Evolutionary conservation across 192 early-diverging fungal species (phyloP), one percentile per base, ranked within the genome.

Genomic region (Coemansia sp.): DNA sequence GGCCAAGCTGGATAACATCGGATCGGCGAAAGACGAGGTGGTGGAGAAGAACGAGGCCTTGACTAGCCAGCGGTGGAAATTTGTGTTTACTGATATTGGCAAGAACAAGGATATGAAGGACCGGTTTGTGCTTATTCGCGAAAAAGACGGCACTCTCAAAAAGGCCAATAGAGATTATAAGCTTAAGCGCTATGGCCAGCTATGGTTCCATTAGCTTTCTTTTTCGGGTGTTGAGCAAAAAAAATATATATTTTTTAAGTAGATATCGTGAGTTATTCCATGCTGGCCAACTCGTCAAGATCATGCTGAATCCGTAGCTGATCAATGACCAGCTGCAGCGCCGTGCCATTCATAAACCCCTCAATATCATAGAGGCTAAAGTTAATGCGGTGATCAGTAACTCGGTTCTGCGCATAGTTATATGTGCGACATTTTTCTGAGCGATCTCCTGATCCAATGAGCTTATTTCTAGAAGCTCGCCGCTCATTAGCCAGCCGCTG

Each of bases 381-480:
- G 61, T 88, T 87, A 46, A 92, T 85, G 36, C 90, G 83, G 66
- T 92, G 90, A 54, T 92, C 90, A 6, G 88, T 90, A 15, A 92
- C 86, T 5, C 90, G 72, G 63, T 83, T 88, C 70, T 90, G 89
- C 23, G 86, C 82, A 56, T 81, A 92, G 53, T 92, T 92, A 58
- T 92, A 92, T 0, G 90, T 92, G 45, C 90, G 71, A 51, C 89
- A 88, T 71, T 90, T 90, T 65, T 92, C 90, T 0, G 88, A 90
- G 49, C 90, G 79, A 16, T 84, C 83, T 18, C 88, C 90, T 10
- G 84, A 68, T 31, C 85, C 86, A 46, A 86, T 77, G 50, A 88
- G 84, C 38, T 78, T 79, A 45, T 84, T 83, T 15, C 88, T 61
- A 18, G 81, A 72, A 20, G 83, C 81, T 2, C 85, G 57, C 33